Conservation (phyloP, 129 eudicot species). For the Flaveria sonorensis region DNA sequence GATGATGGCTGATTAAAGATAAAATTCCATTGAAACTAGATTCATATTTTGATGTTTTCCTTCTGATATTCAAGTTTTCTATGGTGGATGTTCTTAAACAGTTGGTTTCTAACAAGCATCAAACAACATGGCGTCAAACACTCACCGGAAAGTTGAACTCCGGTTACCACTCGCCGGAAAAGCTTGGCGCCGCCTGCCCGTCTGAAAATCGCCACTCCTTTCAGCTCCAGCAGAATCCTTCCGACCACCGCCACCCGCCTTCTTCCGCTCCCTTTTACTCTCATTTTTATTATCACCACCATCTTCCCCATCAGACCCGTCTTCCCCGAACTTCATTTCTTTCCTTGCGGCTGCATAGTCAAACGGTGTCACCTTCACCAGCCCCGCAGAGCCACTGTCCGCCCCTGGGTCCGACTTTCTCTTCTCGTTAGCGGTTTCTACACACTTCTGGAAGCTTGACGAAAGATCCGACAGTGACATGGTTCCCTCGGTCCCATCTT, state of each 20-base stretch:
- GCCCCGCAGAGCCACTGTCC: constrained; percentile 33
- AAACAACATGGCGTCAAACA: constrained; percentile 20
- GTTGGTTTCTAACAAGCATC: constrained; percentile 19
- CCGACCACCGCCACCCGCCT: constrained; percentile 30
- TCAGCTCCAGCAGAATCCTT: constrained; percentile 41
- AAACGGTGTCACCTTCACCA: constrained; percentile 60
- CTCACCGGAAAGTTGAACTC: constrained; percentile 76
- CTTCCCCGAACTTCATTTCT: constrained; percentile 57
- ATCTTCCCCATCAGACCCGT: constrained; percentile 32
- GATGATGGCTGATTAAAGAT: not conserved
- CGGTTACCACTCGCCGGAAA: constrained; percentile 96
- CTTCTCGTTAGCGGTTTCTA: constrained; percentile 42
- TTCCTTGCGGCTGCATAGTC: constrained; percentile 84
- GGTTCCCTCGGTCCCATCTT: constrained; percentile 50
- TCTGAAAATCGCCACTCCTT: constrained; percentile 50
- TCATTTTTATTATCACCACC: constrained; percentile 8
- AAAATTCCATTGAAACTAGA: constrained; percentile 28
- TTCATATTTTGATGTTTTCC: not conserved
- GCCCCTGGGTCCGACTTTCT: constrained; percentile 24
- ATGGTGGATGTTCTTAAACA: constrained; percentile 5
- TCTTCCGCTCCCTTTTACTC: constrained; percentile 33
- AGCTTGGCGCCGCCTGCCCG: constrained; percentile 86
- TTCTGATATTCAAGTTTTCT: constrained; percentile 29
- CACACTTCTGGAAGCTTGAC: constrained; percentile 75
- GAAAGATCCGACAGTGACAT: constrained; percentile 79